These are phyloP conservation scores for Apiosordaria backusii DNA, from an alignment of 495 filamentous ascomycete species.

Conservation along the genomic window DNA sequence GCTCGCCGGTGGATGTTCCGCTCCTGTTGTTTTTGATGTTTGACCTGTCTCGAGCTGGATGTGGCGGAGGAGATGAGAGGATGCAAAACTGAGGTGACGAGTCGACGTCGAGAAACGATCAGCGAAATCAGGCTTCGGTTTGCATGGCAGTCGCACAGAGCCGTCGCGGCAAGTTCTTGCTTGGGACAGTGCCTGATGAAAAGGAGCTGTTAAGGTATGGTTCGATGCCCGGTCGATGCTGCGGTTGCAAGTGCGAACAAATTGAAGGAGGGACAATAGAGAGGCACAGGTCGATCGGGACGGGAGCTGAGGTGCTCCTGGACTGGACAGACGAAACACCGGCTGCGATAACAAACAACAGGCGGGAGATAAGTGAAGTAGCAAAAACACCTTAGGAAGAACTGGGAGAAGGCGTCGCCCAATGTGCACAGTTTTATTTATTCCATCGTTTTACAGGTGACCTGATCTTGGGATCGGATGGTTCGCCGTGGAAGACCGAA, in stretches of 20 bases:
- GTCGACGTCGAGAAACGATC: not conserved
- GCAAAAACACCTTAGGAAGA: not conserved
- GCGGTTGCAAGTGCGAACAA: not conserved
- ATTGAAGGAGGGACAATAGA: not conserved
- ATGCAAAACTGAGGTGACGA: not conserved
- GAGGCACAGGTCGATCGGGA: not conserved
- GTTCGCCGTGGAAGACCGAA: not conserved
- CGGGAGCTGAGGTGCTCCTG: not conserved
- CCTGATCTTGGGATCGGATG: not conserved
- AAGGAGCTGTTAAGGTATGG: not conserved
- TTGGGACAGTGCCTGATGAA: conserved; percentile 5
- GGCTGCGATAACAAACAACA: not conserved
- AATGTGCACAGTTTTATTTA: not conserved
- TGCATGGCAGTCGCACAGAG: conserved; percentile 19
- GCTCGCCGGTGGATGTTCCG: not conserved
- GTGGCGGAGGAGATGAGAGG: not conserved
- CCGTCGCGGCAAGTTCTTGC: conserved; percentile 1
- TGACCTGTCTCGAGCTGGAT: not conserved
- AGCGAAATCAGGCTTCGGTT: not conserved
- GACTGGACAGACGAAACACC: not conserved
- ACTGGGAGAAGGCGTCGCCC: not conserved
- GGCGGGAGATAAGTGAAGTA: not conserved
- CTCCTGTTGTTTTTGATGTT: not conserved
- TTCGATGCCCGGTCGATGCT: not conserved
- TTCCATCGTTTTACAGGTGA: not conserved